Conservation (phyloP, 2,329 filamentous ascomycete species). For the Alternaria gansuensis region DNA sequence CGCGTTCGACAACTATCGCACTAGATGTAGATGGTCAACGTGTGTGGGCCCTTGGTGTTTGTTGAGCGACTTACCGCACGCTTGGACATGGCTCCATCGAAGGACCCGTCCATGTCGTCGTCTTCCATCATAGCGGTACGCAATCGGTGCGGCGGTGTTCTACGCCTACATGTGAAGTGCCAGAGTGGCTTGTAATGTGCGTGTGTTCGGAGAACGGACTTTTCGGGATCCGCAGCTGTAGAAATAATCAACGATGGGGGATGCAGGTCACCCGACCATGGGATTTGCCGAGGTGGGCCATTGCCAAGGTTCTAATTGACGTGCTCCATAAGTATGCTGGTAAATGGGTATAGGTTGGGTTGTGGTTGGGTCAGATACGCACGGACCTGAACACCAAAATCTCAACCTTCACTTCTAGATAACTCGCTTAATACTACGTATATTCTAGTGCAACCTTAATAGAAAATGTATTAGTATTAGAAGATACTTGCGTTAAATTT, state of each 20-base stretch:
- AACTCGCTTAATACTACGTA: no score
- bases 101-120: slow-evolving; percentile 42
- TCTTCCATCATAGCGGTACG: slow-evolving; percentile 40
- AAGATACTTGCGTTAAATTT: no score
- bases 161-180: slow-evolving; percentile 29
- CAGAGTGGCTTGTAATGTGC: slow-evolving; percentile 18
- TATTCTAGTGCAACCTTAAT: no score
- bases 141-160: slow-evolving; percentile 21
- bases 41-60: not conserved
- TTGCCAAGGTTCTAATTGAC: no score
- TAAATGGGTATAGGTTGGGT: no score
- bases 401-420: no score
- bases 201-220: slow-evolving; percentile 23
- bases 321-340: no score
- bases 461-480: no score
- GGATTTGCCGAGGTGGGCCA: no score
- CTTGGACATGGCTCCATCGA: slow-evolving; percentile 41
- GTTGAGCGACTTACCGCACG: slow-evolving; percentile 39
- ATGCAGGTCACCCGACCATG: no score
- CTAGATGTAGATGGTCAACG: slow-evolving; percentile 29
- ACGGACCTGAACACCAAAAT: no score
- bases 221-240: slow-evolving; percentile 28
- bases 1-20: slow-evolving; percentile 49
- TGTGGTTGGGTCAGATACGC: no score
- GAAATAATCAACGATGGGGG: slow-evolving; percentile 15